Evolutionary conservation across 306 rosid species (phyloP), one percentile per base, ranked within the genome.

Genomic region (Cajanus cajan): DNA sequence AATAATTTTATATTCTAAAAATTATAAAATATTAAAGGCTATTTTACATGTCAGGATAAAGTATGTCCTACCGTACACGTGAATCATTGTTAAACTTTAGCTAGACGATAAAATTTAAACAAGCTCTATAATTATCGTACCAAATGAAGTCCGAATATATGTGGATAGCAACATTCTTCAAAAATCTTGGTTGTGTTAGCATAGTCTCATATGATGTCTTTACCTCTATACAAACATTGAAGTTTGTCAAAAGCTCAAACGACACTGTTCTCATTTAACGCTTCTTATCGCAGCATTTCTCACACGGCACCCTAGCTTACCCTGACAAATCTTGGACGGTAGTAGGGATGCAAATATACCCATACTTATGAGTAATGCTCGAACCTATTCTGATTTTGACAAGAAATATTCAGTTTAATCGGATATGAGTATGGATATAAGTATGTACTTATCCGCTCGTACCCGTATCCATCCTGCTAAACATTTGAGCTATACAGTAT

Each of bases 321-420:
- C 12, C 51, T 73, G 76, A 52, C 85, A 74, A 25, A 43, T 81
- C 77, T 81, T 57, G 54, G 65, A 43, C 68, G 10, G 52, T 80
- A 24, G 61, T 52, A n/a, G n/a, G n/a, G n/a, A n/a, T n/a, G n/a
- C n/a, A n/a, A n/a, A n/a, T n/a, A n/a, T n/a, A n/a, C n/a, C n/a
- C n/a, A n/a, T n/a, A n/a, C n/a, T n/a, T n/a, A n/a, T n/a, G n/a
- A n/a, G n/a, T n/a, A n/a, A n/a, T n/a, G n/a, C n/a, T n/a, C n/a
- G n/a, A n/a, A n/a, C n/a, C n/a, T n/a, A n/a, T n/a, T n/a, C n/a
- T n/a, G n/a, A n/a, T n/a, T n/a, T n/a, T n/a, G n/a, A n/a, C n/a
- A n/a, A n/a, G n/a, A n/a, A n/a, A n/a, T n/a, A n/a, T n/a, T n/a
- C n/a, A n/a, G n/a, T n/a, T n/a, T n/a, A n/a, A n/a, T n/a, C n/a